Conservation (phyloP, 202 grass and related monocot species). For the Eragrostis tef region DNA sequence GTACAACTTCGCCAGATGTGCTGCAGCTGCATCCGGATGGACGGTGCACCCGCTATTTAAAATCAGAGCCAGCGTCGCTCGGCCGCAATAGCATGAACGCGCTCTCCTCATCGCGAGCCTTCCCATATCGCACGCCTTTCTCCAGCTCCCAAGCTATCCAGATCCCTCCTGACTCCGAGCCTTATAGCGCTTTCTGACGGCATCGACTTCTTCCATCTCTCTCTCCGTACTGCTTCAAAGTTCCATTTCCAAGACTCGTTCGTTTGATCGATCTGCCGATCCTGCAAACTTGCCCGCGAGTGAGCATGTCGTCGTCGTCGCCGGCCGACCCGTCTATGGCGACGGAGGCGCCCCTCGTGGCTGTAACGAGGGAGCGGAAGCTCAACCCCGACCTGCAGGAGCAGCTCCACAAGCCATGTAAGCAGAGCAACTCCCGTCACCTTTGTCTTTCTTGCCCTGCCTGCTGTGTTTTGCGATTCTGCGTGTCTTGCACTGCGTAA, state of each 20-base stretch:
- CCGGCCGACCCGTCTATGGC: conserved; percentile 39
- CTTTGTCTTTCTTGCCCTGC: neutral
- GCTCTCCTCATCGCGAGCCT: too few relatives aligned
- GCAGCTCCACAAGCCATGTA: conserved; percentile 68
- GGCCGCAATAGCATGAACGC: too few relatives aligned
- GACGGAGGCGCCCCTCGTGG: conserved; percentile 51
- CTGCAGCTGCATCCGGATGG: neutral
- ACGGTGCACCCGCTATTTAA: neutral
- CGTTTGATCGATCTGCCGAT: neutral
- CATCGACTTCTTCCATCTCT: too few relatives aligned
- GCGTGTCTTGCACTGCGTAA: too few relatives aligned
- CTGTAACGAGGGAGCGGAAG: conserved; percentile 59
- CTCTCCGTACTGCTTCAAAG: too few relatives aligned
- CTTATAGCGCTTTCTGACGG: too few relatives aligned
- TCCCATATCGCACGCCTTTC: too few relatives aligned
- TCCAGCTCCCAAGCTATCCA: too few relatives aligned
- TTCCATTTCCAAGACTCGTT: too few relatives aligned
- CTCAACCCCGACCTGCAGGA: conserved; percentile 64
- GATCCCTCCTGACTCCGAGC: too few relatives aligned
- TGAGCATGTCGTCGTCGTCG: conserved; percentile 34
- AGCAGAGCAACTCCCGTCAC: neutral
- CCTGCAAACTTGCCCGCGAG: neutral
- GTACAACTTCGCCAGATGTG: neutral
- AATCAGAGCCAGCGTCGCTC: neutral
- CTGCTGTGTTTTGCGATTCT: too few relatives aligned